Evolutionary conservation across 1,284 basidiomycete species (phyloP), one percentile per base, ranked within the genome.

Genomic region (Thelephora terrestris): DNA sequence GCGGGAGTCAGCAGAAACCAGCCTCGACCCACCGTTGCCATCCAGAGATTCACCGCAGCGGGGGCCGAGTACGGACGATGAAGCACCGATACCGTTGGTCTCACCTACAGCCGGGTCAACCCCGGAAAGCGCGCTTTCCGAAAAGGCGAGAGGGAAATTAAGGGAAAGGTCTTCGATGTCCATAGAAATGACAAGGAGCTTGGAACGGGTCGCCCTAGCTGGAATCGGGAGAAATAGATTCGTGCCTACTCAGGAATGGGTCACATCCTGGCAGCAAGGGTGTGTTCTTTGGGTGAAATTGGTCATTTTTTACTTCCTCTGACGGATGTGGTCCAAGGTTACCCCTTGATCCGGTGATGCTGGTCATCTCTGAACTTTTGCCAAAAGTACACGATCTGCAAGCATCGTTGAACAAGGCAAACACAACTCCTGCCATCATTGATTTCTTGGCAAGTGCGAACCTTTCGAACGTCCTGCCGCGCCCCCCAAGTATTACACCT

Each of bases 241-340:
- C 64, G 74, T 92, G 4, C 91, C 93, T 6, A 94, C 91, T 2
- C 89, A 95, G 61, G 90, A 91, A 76, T 97, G 93, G 91, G 91
- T 90, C 5, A 78, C 84, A 34, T 90, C 87, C 1, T 91, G 88
- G 89, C 83, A 90, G 53, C 82, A 87, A 72, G 88, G 88, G 87
- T 86, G 55, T 58, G 74, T 38, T n/a, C 37, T 18, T 9, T 18
- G 9, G 4, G 10, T 12, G 4, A 2, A 17, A 29, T 48, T 32
- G 12, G 5, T 32, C 14, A 25, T 24, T 27, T 48, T 50, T 43
- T 45, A 32, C 45, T 43, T 38, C 20, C 20, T 24, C 49, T 52
- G 37, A 52, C 43, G 3, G 44, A 14, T 20, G 51, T 46, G 35
- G 2, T 39, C 20, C 34, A 52, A 91, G 87, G 9, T 69, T 92